These are phyloP conservation scores for Tetracladium marchalianum DNA, from an alignment of 495 filamentous ascomycete species.

Conservation along the genomic window DNA sequence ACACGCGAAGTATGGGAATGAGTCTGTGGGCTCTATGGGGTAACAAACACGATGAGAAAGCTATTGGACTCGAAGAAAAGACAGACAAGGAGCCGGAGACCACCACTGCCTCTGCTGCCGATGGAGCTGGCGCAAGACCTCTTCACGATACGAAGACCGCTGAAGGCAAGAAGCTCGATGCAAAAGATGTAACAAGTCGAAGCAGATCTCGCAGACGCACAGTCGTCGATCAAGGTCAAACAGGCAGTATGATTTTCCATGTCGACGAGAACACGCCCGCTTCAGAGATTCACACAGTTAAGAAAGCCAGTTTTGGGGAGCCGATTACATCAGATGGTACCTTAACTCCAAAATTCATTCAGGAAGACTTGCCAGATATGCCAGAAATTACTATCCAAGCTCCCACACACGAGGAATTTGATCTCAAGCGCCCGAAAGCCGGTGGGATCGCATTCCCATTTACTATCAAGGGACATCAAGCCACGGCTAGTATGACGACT, in stretches of 20 bases:
- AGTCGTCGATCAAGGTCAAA: conserved; percentile 33
- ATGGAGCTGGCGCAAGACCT: conserved; percentile 27
- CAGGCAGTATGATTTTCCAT: conserved; percentile 3
- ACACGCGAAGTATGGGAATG: conserved; percentile 61
- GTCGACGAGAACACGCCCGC: conserved; percentile 26
- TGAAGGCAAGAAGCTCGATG: conserved; percentile 23
- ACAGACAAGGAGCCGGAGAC: conserved; percentile 22
- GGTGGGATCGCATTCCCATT: conserved; percentile 43
- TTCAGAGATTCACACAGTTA: conserved; percentile 21
- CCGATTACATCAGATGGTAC: neutral
- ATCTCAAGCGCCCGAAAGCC: conserved; percentile 36
- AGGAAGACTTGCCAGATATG: neutral
- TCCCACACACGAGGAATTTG: conserved; percentile 16
- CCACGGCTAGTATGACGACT: conserved; percentile 46
- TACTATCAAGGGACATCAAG: conserved; percentile 34
- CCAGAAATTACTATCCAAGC: conserved; percentile 8
- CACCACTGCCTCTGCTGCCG: conserved; percentile 15
- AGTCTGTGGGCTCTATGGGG: conserved; percentile 79
- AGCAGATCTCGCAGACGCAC: conserved; percentile 27
- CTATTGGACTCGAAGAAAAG: conserved; percentile 42
- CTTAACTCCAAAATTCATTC: conserved; percentile 5
- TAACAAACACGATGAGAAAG: conserved; percentile 74
- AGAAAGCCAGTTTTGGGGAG: neutral
- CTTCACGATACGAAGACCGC: conserved; percentile 23
- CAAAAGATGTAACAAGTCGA: conserved; percentile 8